phyloP scores from a whole-genome alignment of 1,139 yeast genomes.

The Scheffersomyces illinoinensis region DNA sequence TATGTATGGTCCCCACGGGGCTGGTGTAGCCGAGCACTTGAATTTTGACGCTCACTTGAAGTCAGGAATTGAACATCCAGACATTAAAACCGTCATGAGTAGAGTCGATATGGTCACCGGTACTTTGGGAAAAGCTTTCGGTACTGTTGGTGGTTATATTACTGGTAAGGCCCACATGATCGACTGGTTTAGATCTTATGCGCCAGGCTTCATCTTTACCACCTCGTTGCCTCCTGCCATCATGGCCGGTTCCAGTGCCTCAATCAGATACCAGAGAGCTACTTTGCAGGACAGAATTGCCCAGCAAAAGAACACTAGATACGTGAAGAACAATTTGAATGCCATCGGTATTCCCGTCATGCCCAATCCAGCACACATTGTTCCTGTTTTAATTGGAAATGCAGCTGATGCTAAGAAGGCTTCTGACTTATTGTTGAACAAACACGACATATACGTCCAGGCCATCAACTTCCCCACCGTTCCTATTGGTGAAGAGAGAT shows the following conservation, averaged over 20 bases:
- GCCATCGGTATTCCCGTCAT: conserved; percentile 87
- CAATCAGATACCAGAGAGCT: conserved; percentile 81
- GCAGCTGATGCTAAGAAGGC: conserved; percentile 92
- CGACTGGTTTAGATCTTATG: conserved; percentile 95
- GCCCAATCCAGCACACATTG: conserved; percentile 97
- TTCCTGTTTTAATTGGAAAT: conserved; percentile 91
- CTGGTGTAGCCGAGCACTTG: conserved; percentile 97
- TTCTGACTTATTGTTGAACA: conserved; percentile 80
- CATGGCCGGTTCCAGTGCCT: conserved; percentile 92
- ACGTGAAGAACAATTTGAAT: conserved; percentile 73
- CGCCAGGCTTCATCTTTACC: conserved; percentile 97
- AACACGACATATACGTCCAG: conserved; percentile 90
- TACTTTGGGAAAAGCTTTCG: conserved; percentile 95
- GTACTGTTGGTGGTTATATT: conserved; percentile 96
- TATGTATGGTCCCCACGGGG: conserved; percentile 98
- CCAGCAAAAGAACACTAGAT: conserved; percentile 84
- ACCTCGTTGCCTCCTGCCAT: conserved; percentile 96
- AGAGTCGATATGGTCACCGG: conserved; percentile 96
- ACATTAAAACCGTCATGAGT: conserved; percentile 66
- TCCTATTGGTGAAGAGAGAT: conserved; percentile 91
- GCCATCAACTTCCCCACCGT: conserved; percentile 99
- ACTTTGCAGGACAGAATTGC: conserved; percentile 75
- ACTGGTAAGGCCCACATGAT: conserved; percentile 83
- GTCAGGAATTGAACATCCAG: conserved; percentile 59
- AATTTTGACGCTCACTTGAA: conserved; percentile 80